phyloP scores from a whole-genome alignment of 768 basidiomycete genomes.

The Rhizopogon roseolus region DNA sequence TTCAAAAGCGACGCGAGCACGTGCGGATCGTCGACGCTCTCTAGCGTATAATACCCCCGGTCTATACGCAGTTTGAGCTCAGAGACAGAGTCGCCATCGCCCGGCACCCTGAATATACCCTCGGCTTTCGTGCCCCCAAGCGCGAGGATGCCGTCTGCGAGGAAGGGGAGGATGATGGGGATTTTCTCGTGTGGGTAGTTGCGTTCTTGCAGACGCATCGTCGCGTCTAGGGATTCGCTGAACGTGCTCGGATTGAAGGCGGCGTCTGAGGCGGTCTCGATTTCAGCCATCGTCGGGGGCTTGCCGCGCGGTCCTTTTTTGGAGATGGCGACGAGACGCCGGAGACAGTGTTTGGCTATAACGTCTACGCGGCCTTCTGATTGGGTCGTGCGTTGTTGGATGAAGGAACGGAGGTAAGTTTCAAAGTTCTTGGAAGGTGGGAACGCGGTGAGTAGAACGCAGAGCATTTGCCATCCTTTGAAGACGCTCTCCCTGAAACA shows the following conservation, averaged over 20 bases:
- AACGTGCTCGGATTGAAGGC: slow-evolving; percentile 95
- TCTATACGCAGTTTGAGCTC: slow-evolving; percentile 89
- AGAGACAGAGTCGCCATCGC: slow-evolving; percentile 84
- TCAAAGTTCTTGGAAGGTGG: slow-evolving; percentile 94
- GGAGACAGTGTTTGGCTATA: slow-evolving; percentile 88
- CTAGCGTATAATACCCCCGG: slow-evolving; percentile 84
- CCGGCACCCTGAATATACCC: slow-evolving; percentile 91
- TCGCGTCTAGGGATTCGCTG: slow-evolving; percentile 82
- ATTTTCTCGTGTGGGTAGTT: slow-evolving; percentile 83
- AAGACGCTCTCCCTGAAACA: slow-evolving; percentile 70
- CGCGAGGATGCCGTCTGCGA: slow-evolving; percentile 87
- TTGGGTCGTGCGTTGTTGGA: slow-evolving; percentile 61
- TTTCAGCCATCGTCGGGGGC: slow-evolving; percentile 75
- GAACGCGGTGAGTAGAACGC: slow-evolving; percentile 87
- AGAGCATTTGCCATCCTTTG: slow-evolving; percentile 91
- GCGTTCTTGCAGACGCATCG: slow-evolving; percentile 78
- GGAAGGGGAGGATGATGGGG: slow-evolving; percentile 91
- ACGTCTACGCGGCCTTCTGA: slow-evolving; percentile 78
- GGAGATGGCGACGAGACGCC: slow-evolving; percentile 68
- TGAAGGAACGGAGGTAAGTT: slow-evolving; percentile 74
- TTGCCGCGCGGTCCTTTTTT: slow-evolving; percentile 86
- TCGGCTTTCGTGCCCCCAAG: slow-evolving; percentile 81
- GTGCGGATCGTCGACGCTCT: slow-evolving; percentile 87
- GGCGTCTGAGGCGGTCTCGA: slow-evolving; percentile 92
- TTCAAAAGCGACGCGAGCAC: slow-evolving; percentile 88